Conservation (phyloP, 495 filamentous ascomycete genomes). For the Clavariopsis aquatica region DNA sequence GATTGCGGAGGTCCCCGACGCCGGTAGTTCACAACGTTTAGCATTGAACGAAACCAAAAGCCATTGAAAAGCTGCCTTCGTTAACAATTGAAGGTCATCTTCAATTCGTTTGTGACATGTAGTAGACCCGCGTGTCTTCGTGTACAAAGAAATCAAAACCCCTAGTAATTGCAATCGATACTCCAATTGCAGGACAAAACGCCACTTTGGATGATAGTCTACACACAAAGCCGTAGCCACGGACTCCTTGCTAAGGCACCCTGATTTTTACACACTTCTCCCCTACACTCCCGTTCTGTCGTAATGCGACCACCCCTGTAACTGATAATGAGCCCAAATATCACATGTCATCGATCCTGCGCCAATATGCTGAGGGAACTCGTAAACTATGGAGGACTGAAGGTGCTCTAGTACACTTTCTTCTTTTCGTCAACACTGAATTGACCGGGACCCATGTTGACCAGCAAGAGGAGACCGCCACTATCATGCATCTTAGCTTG, state of each 20-base stretch:
- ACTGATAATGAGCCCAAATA: slow-evolving; percentile 20
- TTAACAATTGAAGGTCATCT: slow-evolving; percentile 4
- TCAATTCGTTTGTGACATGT: background rate
- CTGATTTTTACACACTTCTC: slow-evolving; percentile 1
- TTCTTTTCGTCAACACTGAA: slow-evolving; percentile 99
- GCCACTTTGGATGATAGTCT: slow-evolving; percentile 28
- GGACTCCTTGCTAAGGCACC: slow-evolving; percentile 28
- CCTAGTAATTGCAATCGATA: slow-evolving; percentile 20
- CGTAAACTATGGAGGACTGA: slow-evolving; percentile 2
- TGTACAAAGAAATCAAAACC: slow-evolving; percentile 8
- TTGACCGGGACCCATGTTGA: slow-evolving; percentile 97
- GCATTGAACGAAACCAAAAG: background rate
- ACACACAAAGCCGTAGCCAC: slow-evolving; percentile 19
- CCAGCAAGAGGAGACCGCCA: slow-evolving; percentile 88
- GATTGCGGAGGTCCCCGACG: background rate
- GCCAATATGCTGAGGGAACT: slow-evolving; percentile 27
- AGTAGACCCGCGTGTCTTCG: background rate
- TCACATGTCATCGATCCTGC: slow-evolving; percentile 31
- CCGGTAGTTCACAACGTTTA: background rate
- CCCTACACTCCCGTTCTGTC: slow-evolving; percentile 1
- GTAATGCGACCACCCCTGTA: background rate
- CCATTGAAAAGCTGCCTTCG: no score
- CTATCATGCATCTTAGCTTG: slow-evolving; percentile 45
- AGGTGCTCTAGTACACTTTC: slow-evolving; percentile 82
- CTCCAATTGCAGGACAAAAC: slow-evolving; percentile 30